Conservation (phyloP, 2,329 filamentous ascomycete species). For the Coniochaeta sp. region DNA sequence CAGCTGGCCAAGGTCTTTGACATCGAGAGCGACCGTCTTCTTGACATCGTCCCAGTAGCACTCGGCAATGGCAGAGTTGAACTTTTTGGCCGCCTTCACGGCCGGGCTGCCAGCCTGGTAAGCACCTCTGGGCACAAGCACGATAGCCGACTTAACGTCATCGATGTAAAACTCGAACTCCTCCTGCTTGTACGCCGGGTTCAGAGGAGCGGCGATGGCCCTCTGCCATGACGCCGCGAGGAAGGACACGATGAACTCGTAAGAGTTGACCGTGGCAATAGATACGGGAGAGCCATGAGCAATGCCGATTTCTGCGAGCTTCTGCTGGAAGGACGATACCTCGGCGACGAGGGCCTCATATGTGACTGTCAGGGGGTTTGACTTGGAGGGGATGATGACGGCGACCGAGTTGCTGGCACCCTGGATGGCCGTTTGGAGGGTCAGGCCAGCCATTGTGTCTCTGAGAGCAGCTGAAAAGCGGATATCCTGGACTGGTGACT, state of each 20-base stretch:
- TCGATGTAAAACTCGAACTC: slow-evolving; percentile 92
- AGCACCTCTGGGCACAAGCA: slow-evolving; percentile 67
- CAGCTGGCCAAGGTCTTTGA: slow-evolving; percentile 69
- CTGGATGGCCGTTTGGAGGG: slow-evolving; percentile 43
- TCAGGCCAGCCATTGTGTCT: slow-evolving; percentile 24
- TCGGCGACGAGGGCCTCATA: slow-evolving; percentile 62
- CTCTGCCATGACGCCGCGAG: slow-evolving; percentile 81
- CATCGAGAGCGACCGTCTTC: slow-evolving; percentile 63
- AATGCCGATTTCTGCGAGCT: slow-evolving; percentile 70
- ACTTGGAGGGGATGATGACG: slow-evolving; percentile 65
- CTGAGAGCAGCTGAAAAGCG: not conserved
- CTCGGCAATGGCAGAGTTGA: slow-evolving; percentile 78
- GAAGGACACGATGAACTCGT: slow-evolving; percentile 83
- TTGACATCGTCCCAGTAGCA: slow-evolving; percentile 66
- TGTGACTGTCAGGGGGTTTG: slow-evolving; percentile 55
- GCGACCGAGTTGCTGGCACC: slow-evolving; percentile 43
- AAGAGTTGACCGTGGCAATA: slow-evolving; percentile 76
- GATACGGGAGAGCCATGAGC: slow-evolving; percentile 64
- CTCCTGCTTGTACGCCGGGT: slow-evolving; percentile 80
- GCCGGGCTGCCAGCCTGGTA: slow-evolving; percentile 60
- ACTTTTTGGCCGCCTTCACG: slow-evolving; percentile 69
- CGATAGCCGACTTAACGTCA: slow-evolving; percentile 71
- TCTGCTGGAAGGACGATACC: slow-evolving; percentile 64
- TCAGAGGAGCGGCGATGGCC: slow-evolving; percentile 77
- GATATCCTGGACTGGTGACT: not conserved